phyloP scores from a whole-genome alignment of 1,284 basidiomycete genomes.

The Fistulinella staudtii region DNA sequence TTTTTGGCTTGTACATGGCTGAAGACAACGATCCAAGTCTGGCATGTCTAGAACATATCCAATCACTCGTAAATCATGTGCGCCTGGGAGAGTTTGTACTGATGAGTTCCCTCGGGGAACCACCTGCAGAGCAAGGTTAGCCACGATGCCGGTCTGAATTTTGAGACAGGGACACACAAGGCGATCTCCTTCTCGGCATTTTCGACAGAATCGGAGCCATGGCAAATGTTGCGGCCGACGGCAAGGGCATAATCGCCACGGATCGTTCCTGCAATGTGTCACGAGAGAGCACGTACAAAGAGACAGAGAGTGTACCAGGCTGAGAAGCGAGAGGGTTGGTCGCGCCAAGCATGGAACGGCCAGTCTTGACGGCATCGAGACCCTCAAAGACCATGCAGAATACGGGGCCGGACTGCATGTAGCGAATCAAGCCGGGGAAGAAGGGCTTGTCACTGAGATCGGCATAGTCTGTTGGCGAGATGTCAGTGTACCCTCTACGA shows the following conservation, averaged over 20 bases:
- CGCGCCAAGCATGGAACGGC: conserved; percentile 92
- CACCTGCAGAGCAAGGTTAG: conserved; percentile 48
- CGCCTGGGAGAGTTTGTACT: conserved; percentile 70
- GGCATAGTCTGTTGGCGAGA: conserved; percentile 96
- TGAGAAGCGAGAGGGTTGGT: conserved; percentile 94
- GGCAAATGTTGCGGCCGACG: conserved; percentile 91
- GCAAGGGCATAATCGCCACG: conserved; percentile 92
- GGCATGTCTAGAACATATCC: too few relatives aligned
- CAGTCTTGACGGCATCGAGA: conserved; percentile 94
- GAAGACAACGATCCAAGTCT: too few relatives aligned
- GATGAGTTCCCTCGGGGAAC: conserved; percentile 80
- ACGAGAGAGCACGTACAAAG: background rate
- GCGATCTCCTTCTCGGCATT: conserved; percentile 88
- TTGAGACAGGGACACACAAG: conserved; percentile 58
- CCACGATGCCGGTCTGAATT: background rate
- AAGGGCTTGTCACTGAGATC: conserved; percentile 90
- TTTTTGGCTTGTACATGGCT: too few relatives aligned
- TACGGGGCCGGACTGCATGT: conserved; percentile 95
- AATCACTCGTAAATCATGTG: conserved; percentile 82
- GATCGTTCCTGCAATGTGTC: conserved; percentile 62
- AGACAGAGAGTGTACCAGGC: conserved; percentile 51
- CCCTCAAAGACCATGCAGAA: conserved; percentile 98
- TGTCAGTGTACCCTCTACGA: too few relatives aligned
- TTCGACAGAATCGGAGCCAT: conserved; percentile 92
- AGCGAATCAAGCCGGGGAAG: conserved; percentile 91